These are phyloP conservation scores for Monosiga brevicollis DNA, from an alignment of 78 protist genomes.

Conservation along the genomic window DNA sequence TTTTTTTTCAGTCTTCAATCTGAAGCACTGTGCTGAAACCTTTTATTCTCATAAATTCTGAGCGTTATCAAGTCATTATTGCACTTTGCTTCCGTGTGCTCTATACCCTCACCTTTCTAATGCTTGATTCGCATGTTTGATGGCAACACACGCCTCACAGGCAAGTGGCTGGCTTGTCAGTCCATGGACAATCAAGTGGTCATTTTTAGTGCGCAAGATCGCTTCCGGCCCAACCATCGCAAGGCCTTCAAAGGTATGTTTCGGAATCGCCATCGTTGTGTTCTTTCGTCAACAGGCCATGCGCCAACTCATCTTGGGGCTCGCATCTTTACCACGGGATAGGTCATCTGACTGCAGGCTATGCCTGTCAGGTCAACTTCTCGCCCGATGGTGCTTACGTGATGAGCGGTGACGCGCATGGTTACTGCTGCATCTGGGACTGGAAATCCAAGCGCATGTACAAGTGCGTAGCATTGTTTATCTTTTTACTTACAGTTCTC, in stretches of 20 bases:
- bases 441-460: slow-evolving; percentile 71
- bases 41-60: too few species aligned
- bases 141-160: background rate
- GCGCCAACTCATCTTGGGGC: background rate
- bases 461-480: slow-evolving; percentile 40
- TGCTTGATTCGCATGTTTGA: too few species aligned
- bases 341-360: slow-evolving; percentile 68
- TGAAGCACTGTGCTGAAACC: too few species aligned
- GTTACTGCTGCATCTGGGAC: slow-evolving; percentile 88
- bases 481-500: too few species aligned
- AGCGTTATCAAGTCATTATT: too few species aligned
- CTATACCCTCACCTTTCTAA: too few species aligned
- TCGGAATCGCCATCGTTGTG: background rate
- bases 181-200: slow-evolving; percentile 87
- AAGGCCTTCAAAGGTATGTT: slow-evolving; percentile 45
- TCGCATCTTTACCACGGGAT: background rate
- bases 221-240: slow-evolving; percentile 58
- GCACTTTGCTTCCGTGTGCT: background rate
- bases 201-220: slow-evolving; percentile 50
- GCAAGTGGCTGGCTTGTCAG: slow-evolving; percentile 68
- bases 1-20: too few species aligned
- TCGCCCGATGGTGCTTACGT: slow-evolving; percentile 87
- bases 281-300: background rate
- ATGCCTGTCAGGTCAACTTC: slow-evolving; percentile 77
- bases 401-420: slow-evolving; percentile 78